Base-by-base conservation (phyloP, 192 early-diverging fungal genomes). In the Bifiguratus adelaidae region DNA sequence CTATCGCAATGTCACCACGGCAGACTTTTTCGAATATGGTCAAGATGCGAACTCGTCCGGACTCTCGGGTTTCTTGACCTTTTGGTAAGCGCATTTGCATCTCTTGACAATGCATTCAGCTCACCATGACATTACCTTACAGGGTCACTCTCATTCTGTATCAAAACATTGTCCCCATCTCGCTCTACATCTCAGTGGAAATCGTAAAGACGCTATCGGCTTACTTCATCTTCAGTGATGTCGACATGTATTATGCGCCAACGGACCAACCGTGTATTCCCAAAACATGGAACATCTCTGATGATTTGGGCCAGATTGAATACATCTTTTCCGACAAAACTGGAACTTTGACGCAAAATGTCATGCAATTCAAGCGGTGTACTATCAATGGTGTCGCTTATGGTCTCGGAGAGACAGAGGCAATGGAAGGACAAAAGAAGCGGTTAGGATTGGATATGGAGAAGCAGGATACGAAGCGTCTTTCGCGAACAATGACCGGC, bases 311-410 rank as follows among this genome's bases (percentile, higher is more conserved):
- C 7, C 88, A 94, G 58, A 89, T 98, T 25, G 87, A 94, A 59
- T 96, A 96, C 66, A 78, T 96, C 9, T 96, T 98, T 55, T 88
- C 86, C 19, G 95, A 98, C 67, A 98, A 98, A 45, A 98, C 95
- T 0, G 93, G 95, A 6, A 98, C 95, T 2, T 61, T 98, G 30
- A 98, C 95, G 0, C 84, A 89, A 53, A 98, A 98, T 55, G 79
- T 92, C 6, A 98, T 98, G 95, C 87, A 88, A 62, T 94, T 92
- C 50, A 82, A 84, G 36, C 84, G 87, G 56, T 94, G 91, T 62
- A 83, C 87, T 0, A 91, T 92, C 38, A 80, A 80, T 23, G 95
- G 91, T 12, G 66, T 79, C 12, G 65, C 85, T 8, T 95, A 94
- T 53, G 92, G 91, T 40, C 40, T 69, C 22, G 78, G 76, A 19